These are phyloP conservation scores for Kluyveromyces starmeri DNA, from an alignment of 805 yeast species.

Conservation along the genomic window DNA sequence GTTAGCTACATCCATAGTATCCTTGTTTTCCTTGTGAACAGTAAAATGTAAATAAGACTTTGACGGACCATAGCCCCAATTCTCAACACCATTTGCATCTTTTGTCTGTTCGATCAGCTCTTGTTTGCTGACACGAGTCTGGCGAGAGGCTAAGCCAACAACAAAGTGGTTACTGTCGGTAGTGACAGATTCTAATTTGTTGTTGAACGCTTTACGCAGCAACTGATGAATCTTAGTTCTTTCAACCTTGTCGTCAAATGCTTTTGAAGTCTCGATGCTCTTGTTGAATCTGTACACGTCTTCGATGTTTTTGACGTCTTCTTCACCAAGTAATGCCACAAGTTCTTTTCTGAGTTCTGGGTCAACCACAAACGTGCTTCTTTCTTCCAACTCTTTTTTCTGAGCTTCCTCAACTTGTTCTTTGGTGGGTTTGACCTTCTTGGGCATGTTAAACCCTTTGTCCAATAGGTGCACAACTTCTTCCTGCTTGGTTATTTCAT, in stretches of 20 bases:
- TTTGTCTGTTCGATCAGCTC: constrained; percentile 30
- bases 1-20: constrained; percentile 91
- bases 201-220: constrained; percentile 62
- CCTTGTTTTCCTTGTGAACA: constrained; percentile 88
- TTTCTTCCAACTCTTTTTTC: constrained; percentile 22
- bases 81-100: constrained; percentile 44
- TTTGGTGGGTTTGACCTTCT: constrained; percentile 37
- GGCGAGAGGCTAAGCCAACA: constrained; percentile 45
- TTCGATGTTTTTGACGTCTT: constrained; percentile 48
- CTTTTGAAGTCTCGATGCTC: constrained; percentile 46
- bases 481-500: constrained; percentile 67
- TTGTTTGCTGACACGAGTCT: constrained; percentile 32
- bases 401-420: constrained; percentile 31
- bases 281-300: constrained; percentile 46
- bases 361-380: constrained; percentile 34
- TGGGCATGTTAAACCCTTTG: constrained; percentile 55
- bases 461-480: constrained; percentile 68
- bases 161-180: constrained; percentile 56
- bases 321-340: constrained; percentile 47
- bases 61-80: constrained; percentile 66
- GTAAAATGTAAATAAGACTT: constrained; percentile 66
- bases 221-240: constrained; percentile 76
- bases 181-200: constrained; percentile 72
- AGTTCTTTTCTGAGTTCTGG: constrained; percentile 42
- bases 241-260: constrained; percentile 56